Base-by-base conservation (phyloP, 805 yeast species). In the Candida pini region DNA sequence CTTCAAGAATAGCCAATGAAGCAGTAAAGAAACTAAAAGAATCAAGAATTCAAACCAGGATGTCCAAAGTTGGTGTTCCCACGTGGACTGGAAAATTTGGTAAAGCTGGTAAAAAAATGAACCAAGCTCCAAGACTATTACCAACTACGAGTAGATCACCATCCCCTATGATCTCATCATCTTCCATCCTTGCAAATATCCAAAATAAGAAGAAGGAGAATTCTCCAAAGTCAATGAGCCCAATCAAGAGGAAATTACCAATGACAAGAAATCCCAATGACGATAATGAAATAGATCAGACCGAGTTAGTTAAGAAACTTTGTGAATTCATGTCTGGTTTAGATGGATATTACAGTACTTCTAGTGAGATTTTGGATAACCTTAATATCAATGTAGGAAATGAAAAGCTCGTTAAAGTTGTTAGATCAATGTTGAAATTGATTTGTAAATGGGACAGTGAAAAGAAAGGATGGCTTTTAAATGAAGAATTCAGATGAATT, bases 41-140 rank as follows among this genome's bases (percentile, higher is more conserved):
- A 39, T 85, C 96, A 0, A 60, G 88, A 26, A 66, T 61, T 30
- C 53, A 62, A 16, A 67, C 88, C 0, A 54, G 68, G 21, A 49
- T 48, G 26, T 58, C 71, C 2, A 56, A 55, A 18, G 66, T 89
- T 20, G 95, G 95, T 4, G 78, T 82, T 0, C 97, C 97, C 0
- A 90, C 98, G 0, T 92, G 97, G 94, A 90, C 98, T 0, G 98
- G 98, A 0, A 75, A 74, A 45, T 86, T 81, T 65, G 98, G 98
- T 0, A 57, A 63, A 14, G 96, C 96, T 0, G 96, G 96, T 1
- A 72, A 67, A 25, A 13, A 21, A 9, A 26, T 17, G 12, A 25
- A 20, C 17, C 21, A 25, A 28, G 12, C 33, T 7, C 5, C 25
- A n/a, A 16, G 23, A 19, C 8, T 24, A 7, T 21, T 39, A 8